Percentiles rank a stretch among this genome's conserved stretches.
Evolutionary conservation across 352 stramenopile genomes (phyloP).

Genomic region (Aphanomyces invadans): DNA sequence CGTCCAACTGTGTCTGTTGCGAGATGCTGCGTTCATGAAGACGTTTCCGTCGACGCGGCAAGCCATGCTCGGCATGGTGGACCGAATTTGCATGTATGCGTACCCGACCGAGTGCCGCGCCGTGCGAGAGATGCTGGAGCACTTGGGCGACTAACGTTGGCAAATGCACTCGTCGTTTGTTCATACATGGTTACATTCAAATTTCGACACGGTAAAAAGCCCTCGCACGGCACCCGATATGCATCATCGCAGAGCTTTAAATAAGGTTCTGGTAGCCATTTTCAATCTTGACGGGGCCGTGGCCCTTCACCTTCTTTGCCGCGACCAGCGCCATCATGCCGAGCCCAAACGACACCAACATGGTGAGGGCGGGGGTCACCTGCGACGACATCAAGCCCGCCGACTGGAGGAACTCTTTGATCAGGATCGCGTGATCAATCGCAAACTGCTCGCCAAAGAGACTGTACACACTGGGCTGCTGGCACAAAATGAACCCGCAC

Average conservation of each 20-base stretch:
- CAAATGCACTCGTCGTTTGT: neutral
- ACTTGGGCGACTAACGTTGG: neutral
- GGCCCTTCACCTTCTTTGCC: constrained; percentile 6
- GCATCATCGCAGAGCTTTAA: neutral
- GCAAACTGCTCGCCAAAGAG: constrained; percentile 24
- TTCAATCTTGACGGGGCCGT: constrained; percentile 10
- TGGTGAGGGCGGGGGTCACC: neutral
- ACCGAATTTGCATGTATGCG: neutral
- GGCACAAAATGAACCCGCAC: constrained; percentile 23
- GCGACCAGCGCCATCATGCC: constrained; percentile 22
- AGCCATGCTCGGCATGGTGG: neutral
- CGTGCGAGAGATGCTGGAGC: neutral
- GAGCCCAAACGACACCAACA: constrained; percentile 22
- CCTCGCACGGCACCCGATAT: neutral
- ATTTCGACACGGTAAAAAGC: constrained; percentile 11
- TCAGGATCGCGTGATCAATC: constrained; percentile 21
- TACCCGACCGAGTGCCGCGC: neutral
- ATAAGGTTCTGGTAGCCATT: constrained; percentile 23
- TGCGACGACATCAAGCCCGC: neutral
- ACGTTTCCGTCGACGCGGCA: neutral
- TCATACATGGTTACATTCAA: constrained; percentile 2
- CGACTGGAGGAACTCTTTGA: constrained; percentile 11
- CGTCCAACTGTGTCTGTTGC: neutral
- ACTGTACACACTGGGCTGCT: constrained; percentile 16
- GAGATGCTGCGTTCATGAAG: neutral